Conservation (phyloP, 2,329 filamentous ascomycete species). For the Aspergillus sergii region DNA sequence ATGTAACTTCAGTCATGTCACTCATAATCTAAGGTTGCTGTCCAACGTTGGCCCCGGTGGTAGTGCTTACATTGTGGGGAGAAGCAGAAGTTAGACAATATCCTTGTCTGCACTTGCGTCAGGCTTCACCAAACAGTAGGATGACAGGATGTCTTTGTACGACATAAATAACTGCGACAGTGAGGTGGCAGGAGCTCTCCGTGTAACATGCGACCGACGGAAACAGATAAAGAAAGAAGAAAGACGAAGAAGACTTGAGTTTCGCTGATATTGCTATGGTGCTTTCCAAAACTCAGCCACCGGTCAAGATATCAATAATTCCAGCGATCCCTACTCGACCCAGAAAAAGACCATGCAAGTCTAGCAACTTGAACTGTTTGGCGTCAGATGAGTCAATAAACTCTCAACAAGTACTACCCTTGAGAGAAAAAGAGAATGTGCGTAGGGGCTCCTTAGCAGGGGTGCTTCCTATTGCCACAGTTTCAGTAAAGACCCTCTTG, state of each 20-base stretch:
- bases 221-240: neutral
- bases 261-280: neutral
- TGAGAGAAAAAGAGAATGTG: neutral
- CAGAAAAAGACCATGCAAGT: neutral
- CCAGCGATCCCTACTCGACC: neutral
- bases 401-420: neutral
- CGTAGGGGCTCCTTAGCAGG: neutral
- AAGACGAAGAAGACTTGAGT: neutral
- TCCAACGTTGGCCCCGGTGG: neutral
- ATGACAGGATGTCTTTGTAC: neutral
- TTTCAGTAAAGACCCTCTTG: neutral
- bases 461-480: neutral
- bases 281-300: neutral
- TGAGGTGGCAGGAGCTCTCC: neutral
- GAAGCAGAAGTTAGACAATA: neutral
- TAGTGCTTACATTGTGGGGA: neutral
- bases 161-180: neutral
- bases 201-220: neutral
- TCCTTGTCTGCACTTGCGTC: neutral
- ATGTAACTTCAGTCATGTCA: neutral
- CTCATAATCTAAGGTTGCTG: neutral
- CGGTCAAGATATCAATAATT: neutral
- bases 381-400: neutral
- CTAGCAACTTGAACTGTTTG: neutral
- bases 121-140: neutral